phyloP scores from a whole-genome alignment of 164 flowering plant species.

The Nymphaea colorata region DNA sequence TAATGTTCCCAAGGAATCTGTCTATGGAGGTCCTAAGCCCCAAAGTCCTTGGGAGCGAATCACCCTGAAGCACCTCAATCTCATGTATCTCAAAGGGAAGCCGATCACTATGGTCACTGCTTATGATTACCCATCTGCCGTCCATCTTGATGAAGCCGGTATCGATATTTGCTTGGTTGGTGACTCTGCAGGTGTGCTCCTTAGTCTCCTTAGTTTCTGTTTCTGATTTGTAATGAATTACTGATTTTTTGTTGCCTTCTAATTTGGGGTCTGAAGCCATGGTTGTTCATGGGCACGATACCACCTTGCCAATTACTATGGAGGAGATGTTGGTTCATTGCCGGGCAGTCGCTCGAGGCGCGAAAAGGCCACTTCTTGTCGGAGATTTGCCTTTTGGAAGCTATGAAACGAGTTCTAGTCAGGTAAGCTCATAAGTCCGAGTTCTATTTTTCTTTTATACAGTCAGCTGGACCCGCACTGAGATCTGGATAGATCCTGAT shows the following conservation, averaged over 20 bases:
- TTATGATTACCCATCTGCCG: constrained; percentile 93
- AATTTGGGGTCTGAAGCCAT: constrained; percentile 21
- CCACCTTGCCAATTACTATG: constrained; percentile 73
- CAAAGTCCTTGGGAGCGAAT: constrained; percentile 53
- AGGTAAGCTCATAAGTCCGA: constrained; percentile 26
- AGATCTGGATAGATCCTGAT: no score
- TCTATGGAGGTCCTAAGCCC: constrained; percentile 80
- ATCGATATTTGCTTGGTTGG: constrained; percentile 85
- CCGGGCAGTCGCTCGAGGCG: constrained; percentile 89
- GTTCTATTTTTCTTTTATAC: not conserved
- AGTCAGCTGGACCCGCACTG: not conserved
- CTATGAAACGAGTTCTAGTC: constrained; percentile 58
- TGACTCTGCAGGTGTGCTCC: constrained; percentile 44
- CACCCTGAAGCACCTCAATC: constrained; percentile 47
- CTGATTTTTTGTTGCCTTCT: not conserved
- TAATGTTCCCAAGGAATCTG: constrained; percentile 77
- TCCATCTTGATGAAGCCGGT: constrained; percentile 75
- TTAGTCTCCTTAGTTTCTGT: not conserved
- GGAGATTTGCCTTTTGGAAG: constrained; percentile 90
- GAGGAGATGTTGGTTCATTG: constrained; percentile 98
- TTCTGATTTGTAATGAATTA: not conserved
- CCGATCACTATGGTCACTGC: constrained; percentile 87
- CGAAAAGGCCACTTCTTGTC: constrained; percentile 62
- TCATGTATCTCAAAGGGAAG: constrained; percentile 47
- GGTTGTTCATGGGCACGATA: constrained; percentile 97